Evolutionary conservation across 2,329 filamentous ascomycete genomes (phyloP), one percentile per base, ranked within the genome.

Genomic region (Cercospora brassicicola): DNA sequence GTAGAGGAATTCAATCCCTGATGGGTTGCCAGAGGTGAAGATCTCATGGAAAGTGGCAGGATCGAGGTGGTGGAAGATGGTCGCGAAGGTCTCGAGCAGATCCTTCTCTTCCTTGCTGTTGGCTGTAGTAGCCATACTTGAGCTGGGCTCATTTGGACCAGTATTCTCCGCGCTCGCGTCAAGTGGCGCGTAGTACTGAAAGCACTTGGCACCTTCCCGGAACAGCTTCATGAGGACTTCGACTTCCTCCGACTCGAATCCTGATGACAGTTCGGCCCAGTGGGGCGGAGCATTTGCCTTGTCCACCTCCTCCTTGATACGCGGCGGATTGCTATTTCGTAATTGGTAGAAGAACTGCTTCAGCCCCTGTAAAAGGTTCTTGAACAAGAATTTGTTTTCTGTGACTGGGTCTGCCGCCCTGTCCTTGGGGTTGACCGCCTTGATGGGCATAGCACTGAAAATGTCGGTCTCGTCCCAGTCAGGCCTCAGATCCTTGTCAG

Each of bases 391-490:
- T 76, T 98, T 97, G 83, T 99, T 99, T 79, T 99, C 96, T 2
- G 89, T 89, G 15, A 99, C 93, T 0, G 95, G 94, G 76, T 98
- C 94, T 13, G 91, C 90, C 66, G 91, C 93, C 68, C 94, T 87
- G 72, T 99, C 95, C 59, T 94, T 89, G 7, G 93, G 92, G 75
- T 95, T 97, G 0, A 92, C 92, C 0, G 93, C 95, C 81, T 96
- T 97, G 81, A 99, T 98, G 0, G 95, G 96, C 76, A 94, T 95
- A 2, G 95, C 95, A 55, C 88, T 91, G 81, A 98, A 99, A 59
- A 99, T 97, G 79, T 99, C 96, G 48, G 95, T 94, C 80, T 98
- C 94, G 75, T 99, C 96, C 93, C 95, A 99, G 71, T 97, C 93
- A 0, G 95, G 95, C 4, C 88, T 88, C 31, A 88, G 83, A 33